A percentile compares a stretch with the other conserved stretches of the same genome.
phyloP scores from a whole-genome alignment of 306 rosid genomes.

The Cucurbita maxima region DNA sequence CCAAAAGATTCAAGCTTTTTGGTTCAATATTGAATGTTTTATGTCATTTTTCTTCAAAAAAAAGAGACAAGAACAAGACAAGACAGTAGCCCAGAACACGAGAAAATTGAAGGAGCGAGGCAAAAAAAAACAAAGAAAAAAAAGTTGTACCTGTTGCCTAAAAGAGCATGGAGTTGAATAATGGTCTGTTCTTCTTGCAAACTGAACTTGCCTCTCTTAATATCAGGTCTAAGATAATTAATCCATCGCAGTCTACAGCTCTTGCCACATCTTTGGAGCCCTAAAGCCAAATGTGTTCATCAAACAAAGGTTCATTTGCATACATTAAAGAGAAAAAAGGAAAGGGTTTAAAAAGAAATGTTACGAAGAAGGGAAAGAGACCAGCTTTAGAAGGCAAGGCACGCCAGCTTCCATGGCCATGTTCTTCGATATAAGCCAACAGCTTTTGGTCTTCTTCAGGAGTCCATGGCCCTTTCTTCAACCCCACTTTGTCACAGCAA shows the following conservation, averaged over 20 bases:
- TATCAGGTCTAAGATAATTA: conserved; percentile 91
- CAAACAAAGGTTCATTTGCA: neutral
- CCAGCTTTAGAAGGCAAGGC: conserved; percentile 97
- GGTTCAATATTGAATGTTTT: neutral
- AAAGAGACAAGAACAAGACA: neutral
- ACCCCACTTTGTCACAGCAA: conserved; percentile 93
- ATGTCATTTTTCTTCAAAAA: neutral
- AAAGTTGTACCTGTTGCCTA: conserved; percentile 79
- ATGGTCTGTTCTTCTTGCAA: conserved; percentile 97
- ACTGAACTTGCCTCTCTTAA: conserved; percentile 95
- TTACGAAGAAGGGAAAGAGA: neutral
- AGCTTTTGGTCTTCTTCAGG: conserved; percentile 99
- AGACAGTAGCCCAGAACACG: neutral
- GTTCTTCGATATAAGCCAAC: conserved; percentile 84
- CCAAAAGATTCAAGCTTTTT: neutral
- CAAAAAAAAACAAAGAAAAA: neutral
- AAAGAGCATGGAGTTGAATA: conserved; percentile 96
- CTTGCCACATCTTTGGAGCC: conserved; percentile 97
- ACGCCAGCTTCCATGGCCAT: conserved; percentile 99
- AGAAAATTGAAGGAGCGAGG: neutral
- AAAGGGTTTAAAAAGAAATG: neutral
- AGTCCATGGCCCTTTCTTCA: conserved; percentile 99
- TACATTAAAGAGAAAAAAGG: neutral
- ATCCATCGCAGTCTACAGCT: conserved; percentile 98
- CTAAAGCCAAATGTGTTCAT: conserved; percentile 11